phyloP scores from a whole-genome alignment of 139 green algal species.

The Desmodesmus armatus region DNA sequence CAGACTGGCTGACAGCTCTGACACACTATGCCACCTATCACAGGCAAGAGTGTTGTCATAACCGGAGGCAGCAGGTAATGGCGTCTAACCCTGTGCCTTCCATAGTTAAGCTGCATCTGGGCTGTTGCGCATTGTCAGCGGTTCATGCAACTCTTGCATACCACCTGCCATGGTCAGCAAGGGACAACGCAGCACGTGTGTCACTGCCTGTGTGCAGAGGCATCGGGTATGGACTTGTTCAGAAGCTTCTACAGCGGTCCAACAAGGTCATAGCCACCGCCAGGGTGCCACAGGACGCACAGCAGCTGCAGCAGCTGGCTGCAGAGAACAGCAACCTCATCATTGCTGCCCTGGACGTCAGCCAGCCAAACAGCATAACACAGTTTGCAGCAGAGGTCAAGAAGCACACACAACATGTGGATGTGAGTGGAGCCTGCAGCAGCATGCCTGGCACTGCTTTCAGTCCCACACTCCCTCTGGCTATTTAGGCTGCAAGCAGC shows the following conservation, averaged over 20 bases:
- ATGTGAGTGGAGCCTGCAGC: no score
- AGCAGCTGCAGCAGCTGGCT: conserved; percentile 19
- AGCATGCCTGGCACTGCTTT: no score
- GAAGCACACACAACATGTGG: conserved; percentile 30
- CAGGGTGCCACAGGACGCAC: background rate
- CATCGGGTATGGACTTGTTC: conserved; percentile 35
- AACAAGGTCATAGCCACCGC: conserved; percentile 42
- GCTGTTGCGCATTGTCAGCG: no score
- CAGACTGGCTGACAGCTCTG: background rate
- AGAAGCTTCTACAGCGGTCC: conserved; percentile 34
- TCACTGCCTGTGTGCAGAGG: conserved; percentile 15
- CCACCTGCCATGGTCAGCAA: no score
- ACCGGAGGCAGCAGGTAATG: conserved; percentile 41
- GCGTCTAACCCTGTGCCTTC: no score
- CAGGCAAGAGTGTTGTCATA: conserved; percentile 33
- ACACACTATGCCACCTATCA: conserved; percentile 15
- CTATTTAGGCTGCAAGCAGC: no score
- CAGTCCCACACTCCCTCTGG: background rate
- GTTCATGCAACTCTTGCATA: no score
- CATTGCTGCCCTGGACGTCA: conserved; percentile 34
- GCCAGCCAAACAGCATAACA: background rate
- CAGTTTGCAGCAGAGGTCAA: conserved; percentile 23
- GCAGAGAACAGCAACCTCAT: conserved; percentile 16
- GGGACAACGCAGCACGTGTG: no score
- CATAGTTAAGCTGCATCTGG: no score